Base-by-base conservation (phyloP, 805 yeast genomes). In the Zygotorulaspora florentina region DNA sequence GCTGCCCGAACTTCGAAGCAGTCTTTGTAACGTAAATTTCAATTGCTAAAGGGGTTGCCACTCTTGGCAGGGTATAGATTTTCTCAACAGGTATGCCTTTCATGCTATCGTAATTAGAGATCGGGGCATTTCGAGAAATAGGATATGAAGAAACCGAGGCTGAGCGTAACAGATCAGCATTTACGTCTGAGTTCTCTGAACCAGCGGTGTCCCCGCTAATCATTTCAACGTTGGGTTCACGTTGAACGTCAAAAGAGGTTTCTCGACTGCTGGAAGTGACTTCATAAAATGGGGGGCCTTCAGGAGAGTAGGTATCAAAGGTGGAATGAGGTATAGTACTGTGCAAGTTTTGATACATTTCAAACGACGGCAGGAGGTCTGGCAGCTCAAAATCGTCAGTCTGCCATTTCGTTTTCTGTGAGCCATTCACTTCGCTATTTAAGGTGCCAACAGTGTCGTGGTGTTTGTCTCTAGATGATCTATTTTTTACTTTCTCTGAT, bases 261-360 rank as follows among this genome's bases (percentile, higher is more conserved):
- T 20, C 9, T 17, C 20, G 16, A 26, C 35, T 20, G 33, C 38
- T 27, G 13, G 43, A 39, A 29, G 30, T 20, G 12, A 6, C 53
- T 11, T 29, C 27, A 39, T 54, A 56, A 18, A 38, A 38, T 23
- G 56, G 54, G 10, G 58, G 57, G 38, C 51, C 46, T 41, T 56
- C 54, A 17, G 50, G 53, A n/a, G 13, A 18, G 44, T 57, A 55
- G 9, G 55, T 48, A 30, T 47, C 50, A 10, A 56, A 49, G 41
- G 52, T 48, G 16, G 59, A 58, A 18, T 50, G 50, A 18, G 64
- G 59, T 33, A 57, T 55, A 49, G 54, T 56, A 36, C 61, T 48
- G 39, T 57, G 62, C 23, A 59, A 37, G n/a, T 57, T 50, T 31
- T 59, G 52, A 38, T 57, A 59, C 53, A 59, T 55, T 45, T 59